These are phyloP conservation scores for Penicillium lagena DNA, from an alignment of 495 filamentous ascomycete genomes.

Conservation along the genomic window DNA sequence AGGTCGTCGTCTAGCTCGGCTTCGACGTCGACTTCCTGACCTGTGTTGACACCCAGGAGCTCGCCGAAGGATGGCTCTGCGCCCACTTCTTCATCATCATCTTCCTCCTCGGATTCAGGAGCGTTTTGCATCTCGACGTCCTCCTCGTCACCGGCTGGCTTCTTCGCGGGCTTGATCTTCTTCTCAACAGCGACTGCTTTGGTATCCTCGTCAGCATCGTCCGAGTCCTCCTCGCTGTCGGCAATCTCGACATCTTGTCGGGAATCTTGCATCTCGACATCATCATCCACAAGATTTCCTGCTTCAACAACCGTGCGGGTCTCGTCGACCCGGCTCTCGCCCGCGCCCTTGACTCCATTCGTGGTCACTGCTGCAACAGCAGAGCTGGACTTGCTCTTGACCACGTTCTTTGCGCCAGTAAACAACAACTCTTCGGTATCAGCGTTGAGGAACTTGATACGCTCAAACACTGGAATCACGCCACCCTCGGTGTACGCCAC, in stretches of 20 bases:
- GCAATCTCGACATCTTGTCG: conserved; percentile 28
- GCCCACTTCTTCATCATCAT: conserved; percentile 42
- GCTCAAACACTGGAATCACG: conserved; percentile 50
- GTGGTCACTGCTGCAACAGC: conserved; percentile 38
- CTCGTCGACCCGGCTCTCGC: conserved; percentile 65
- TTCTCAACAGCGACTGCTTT: conserved; percentile 24
- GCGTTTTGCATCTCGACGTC: conserved; percentile 40
- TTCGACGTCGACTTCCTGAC: conserved; percentile 71
- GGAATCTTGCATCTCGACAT: conserved; percentile 47
- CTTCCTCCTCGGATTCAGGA: conserved; percentile 27
- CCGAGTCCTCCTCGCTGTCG: conserved; percentile 34
- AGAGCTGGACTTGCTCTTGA: conserved; percentile 38
- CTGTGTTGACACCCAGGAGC: conserved; percentile 62
- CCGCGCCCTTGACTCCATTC: conserved; percentile 54
- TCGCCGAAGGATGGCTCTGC: conserved; percentile 82
- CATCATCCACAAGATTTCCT: conserved; percentile 33
- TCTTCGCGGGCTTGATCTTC: conserved; percentile 24
- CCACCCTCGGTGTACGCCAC: conserved; percentile 52
- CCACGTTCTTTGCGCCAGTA: conserved; percentile 38
- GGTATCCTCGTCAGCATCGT: conserved; percentile 31
- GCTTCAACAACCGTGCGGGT: conserved; percentile 59
- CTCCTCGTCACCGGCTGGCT: conserved; percentile 27
- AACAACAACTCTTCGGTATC: conserved; percentile 41
- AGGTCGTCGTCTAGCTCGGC: conserved; percentile 42
- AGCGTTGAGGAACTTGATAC: conserved; percentile 43